phyloP scores from a whole-genome alignment of 805 yeast genomes.

The Teunomyces pallodes region DNA sequence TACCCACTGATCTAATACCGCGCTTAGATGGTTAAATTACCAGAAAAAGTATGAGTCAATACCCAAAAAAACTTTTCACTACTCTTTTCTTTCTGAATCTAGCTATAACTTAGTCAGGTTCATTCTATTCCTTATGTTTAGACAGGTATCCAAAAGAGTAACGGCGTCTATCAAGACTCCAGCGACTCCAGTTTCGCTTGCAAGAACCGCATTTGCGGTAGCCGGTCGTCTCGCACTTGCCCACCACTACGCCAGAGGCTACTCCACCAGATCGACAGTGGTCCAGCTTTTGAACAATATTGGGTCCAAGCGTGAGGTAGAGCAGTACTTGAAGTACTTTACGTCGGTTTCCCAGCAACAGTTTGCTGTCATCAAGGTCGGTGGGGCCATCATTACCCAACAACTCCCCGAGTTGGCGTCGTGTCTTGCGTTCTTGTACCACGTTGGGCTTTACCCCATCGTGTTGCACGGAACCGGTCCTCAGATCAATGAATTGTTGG shows the following conservation, averaged over 20 bases:
- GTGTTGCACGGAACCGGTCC: slow-evolving; percentile 99
- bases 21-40: slow-evolving; percentile 35
- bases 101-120: not conserved
- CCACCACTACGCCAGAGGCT: slow-evolving; percentile 5
- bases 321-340: slow-evolving; percentile 93
- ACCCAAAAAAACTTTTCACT: slow-evolving; percentile 5
- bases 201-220: slow-evolving; percentile 2
- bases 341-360: slow-evolving; percentile 96
- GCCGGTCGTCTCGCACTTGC: slow-evolving; percentile 1
- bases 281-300: slow-evolving; percentile 92
- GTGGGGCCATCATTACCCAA: slow-evolving; percentile 98
- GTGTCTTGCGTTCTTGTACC: slow-evolving; percentile 92
- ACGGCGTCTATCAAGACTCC: slow-evolving; percentile 6
- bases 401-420: slow-evolving; percentile 91
- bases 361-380: slow-evolving; percentile 97
- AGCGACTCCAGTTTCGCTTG: slow-evolving; percentile 4
- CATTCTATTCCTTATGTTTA: slow-evolving; percentile 15
- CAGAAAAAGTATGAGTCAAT: slow-evolving; percentile 18
- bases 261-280: slow-evolving; percentile 88
- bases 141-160: slow-evolving; percentile 14
- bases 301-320: slow-evolving; percentile 97
- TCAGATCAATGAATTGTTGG: slow-evolving; percentile 91
- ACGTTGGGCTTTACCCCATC: slow-evolving; percentile 95
- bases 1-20: slow-evolving; percentile 34
- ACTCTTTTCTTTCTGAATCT: slow-evolving; percentile 4